A percentile compares a stretch with the other conserved stretches of the same genome.
These are phyloP conservation scores for Hortaea sp. DNA, from an alignment of 2,329 filamentous ascomycete species.

Conservation along the genomic window DNA sequence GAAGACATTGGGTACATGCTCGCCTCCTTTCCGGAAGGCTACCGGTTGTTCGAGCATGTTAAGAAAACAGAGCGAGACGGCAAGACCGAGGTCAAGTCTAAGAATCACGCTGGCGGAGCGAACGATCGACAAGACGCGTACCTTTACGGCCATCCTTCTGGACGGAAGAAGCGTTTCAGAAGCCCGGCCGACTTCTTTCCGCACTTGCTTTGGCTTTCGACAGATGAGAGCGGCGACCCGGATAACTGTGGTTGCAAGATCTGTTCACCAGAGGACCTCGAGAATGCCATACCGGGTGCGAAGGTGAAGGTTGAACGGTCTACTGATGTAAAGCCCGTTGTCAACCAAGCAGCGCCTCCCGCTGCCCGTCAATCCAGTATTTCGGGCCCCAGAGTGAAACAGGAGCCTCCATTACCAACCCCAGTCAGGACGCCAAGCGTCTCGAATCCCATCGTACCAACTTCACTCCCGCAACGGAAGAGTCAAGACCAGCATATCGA, in stretches of 20 bases:
- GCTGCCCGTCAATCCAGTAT: slow-evolving; percentile 5
- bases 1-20: slow-evolving; percentile 40
- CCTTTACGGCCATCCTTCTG: slow-evolving; percentile 49
- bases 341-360: slow-evolving; percentile 6
- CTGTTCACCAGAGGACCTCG: slow-evolving; percentile 44
- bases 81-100: slow-evolving; percentile 35
- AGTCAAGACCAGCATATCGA: slow-evolving; percentile 42
- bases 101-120: slow-evolving; percentile 40
- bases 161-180: slow-evolving; percentile 47
- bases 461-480: slow-evolving; percentile 31
- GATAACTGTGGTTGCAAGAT: slow-evolving; percentile 49
- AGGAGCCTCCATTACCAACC: slow-evolving; percentile 4
- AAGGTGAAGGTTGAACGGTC: slow-evolving; percentile 12
- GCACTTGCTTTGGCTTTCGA: slow-evolving; percentile 47
- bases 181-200: slow-evolving; percentile 52
- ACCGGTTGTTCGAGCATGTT: slow-evolving; percentile 49
- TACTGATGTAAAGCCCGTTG: slow-evolving; percentile 8
- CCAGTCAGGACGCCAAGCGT: background rate
- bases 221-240: slow-evolving; percentile 42
- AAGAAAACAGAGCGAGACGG: slow-evolving; percentile 39
- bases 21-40: slow-evolving; percentile 45
- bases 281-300: slow-evolving; percentile 28
- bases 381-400: slow-evolving; percentile 8
- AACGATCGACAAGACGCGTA: slow-evolving; percentile 50
- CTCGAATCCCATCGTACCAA: slow-evolving; percentile 16